Evolutionary conservation across 202 grass and related monocot genomes (phyloP), one percentile per base, ranked within the genome.

Genomic region (Setaria viridis): DNA sequence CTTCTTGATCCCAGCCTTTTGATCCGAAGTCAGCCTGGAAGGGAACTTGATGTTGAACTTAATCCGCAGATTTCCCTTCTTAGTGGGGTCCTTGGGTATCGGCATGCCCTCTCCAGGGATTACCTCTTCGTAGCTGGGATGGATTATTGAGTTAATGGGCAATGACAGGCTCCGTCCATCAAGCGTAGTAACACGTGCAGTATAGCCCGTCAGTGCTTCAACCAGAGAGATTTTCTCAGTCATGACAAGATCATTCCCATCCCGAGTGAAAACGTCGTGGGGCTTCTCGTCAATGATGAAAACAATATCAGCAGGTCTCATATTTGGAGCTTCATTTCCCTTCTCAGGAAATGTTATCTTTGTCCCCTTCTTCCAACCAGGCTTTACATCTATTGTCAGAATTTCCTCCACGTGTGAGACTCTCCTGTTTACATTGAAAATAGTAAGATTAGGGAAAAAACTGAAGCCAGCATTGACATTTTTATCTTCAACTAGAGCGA

Each of bases 211-310:
- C 69, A 99, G 86, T 6, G 97, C 97, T 76, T 99, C 92, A 0
- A 83, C 88, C 77, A 99, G 86, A 30, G 94, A 94, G 63, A 99
- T 94, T 59, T 96, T 96, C 50, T 96, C 82, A 34, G 89, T 96
- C 70, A 91, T 30, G 29, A 94, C 85, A 45, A 99, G 91, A 86
- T 99, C 97, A 57, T 96, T 96, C 42, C 97, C 97, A 9, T 99
- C 94, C 58, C 94, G 88, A 35, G 87, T 89, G 74, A 99, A 99
- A 75, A 94, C 74, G 32, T 96, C 92, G 76, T 96, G 93, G n/a
- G 92, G 92, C 80, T 99, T 99, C 88, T 99, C 97, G 14, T 96
- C 90, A 16, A 99, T 91, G 66, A 96, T 84, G 72, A 99, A 99
- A 60, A 93, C 89, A 78, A 99, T 96, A 77, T 99, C 97, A 83